Percentiles rank a stretch among this genome's conserved stretches.
Evolutionary conservation across 805 yeast genomes (phyloP).

Genomic region (Myxozyma geophila): DNA sequence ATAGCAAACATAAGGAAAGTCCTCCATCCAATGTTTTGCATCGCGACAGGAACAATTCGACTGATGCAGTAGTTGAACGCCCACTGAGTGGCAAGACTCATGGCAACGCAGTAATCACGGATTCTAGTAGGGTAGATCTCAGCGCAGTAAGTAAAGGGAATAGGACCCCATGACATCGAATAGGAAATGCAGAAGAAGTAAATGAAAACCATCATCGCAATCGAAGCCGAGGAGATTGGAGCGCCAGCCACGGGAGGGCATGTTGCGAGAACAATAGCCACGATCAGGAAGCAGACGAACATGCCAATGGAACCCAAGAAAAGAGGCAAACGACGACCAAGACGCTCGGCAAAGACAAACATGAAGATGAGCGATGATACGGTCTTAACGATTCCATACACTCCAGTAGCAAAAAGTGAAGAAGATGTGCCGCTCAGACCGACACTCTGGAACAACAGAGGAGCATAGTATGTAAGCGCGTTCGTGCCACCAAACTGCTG

Average conservation of each 20-base stretch:
- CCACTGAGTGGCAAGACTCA: conserved; percentile 36
- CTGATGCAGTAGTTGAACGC: conserved; percentile 32
- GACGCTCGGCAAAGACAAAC: conserved; percentile 38
- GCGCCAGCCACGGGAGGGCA: conserved; percentile 22
- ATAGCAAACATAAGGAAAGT: conserved; percentile 36
- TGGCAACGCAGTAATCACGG: conserved; percentile 33
- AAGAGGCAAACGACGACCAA: conserved; percentile 39
- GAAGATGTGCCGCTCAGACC: conserved; percentile 51
- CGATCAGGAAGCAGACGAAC: conserved; percentile 37
- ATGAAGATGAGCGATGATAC: conserved; percentile 36
- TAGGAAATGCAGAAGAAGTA: conserved; percentile 30
- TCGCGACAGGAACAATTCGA: conserved; percentile 28
- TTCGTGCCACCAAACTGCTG: conserved; percentile 50
- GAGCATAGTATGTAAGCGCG: conserved; percentile 55
- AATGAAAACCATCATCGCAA: conserved; percentile 34
- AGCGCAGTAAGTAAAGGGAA: conserved; percentile 31
- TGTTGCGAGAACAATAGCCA: conserved; percentile 32
- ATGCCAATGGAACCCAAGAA: conserved; percentile 38
- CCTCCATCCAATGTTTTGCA: conserved; percentile 32
- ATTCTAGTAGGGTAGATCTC: conserved; percentile 34
- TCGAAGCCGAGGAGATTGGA: conserved; percentile 17
- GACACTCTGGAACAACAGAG: conserved; percentile 51
- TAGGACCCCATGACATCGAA: conserved; percentile 34
- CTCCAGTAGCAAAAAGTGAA: conserved; percentile 35
- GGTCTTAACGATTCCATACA: conserved; percentile 35